Evolutionary conservation across 345 rosid genomes (phyloP), one percentile per base, ranked within the genome.

Genomic region (Mallotus nudiflorus): DNA sequence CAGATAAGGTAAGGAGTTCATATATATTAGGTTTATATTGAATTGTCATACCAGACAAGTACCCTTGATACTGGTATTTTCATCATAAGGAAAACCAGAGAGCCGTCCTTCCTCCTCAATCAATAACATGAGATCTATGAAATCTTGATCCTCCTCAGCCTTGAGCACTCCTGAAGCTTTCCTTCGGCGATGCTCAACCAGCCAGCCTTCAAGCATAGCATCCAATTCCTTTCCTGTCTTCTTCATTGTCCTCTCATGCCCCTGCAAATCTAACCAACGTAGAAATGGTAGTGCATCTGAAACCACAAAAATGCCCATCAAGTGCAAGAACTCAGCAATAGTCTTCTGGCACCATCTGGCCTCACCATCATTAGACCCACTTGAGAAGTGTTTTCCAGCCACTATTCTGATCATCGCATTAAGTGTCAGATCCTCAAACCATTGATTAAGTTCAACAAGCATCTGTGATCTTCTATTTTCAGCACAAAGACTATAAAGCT

Each of bases 241-340:
- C 82, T 84, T 91, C 92, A 89, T 91, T 42, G 76, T 83, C 80
- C 22, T 88, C 69, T 81, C 87, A 75, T 78, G 71, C 3, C 96
- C 95, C 66, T 74, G 80, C 16, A 80, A 11, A 62, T 86, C 91
- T 55, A 86, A 60, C 91, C 88, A 86, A 67, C 91, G 22, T 22
- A 87, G 66, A 59, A 46, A 75, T 1, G 93, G 91, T 59, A 89
- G 46, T 8, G 88, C 89, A 75, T 91, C 96, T 0, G 90, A 84
- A 28, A 80, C 57, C 9, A 85, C 81, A 70, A 85, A 87, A 15
- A 72, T 55, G 0, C 93, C 96, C 5, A 70, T 68, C 57, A 89
- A 35, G 9, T 79, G 80, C 52, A 88, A 78, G 69, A 88, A 82
- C 71, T 71, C 69, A 35, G 55, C 54, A 2, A 85, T 35, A 14